phyloP scores from a whole-genome alignment of 2,329 filamentous ascomycete species.

The Microsporum audouinii region DNA sequence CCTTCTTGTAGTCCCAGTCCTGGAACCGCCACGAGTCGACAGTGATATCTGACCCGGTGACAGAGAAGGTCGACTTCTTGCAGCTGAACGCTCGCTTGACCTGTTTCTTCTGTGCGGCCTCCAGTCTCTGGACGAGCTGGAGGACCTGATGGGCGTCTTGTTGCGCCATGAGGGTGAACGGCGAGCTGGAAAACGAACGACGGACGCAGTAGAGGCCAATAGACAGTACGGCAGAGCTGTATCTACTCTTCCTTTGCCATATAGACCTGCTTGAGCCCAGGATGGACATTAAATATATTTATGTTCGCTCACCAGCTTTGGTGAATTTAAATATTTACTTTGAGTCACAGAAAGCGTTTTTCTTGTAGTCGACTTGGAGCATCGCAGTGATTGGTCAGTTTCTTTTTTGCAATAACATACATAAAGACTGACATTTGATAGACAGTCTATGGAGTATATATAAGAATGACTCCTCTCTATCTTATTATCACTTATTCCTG shows the following conservation, averaged over 20 bases:
- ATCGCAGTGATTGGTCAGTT: too few relatives aligned
- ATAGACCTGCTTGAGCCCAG: background rate
- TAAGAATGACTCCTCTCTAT: too few relatives aligned
- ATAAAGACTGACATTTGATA: too few relatives aligned
- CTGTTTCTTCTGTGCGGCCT: slow-evolving; percentile 43
- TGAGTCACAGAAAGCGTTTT: background rate
- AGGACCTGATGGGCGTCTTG: slow-evolving; percentile 61
- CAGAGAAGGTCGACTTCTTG: slow-evolving; percentile 67
- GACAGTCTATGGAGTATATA: too few relatives aligned
- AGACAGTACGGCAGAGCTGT: background rate
- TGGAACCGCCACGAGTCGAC: slow-evolving; percentile 89
- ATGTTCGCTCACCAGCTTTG: too few relatives aligned
- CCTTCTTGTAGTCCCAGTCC: slow-evolving; percentile 92
- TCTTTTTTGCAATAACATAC: too few relatives aligned
- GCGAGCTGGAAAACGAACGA: background rate
- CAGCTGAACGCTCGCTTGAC: slow-evolving; percentile 54
- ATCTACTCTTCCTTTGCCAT: background rate
- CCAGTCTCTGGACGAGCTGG: slow-evolving; percentile 53
- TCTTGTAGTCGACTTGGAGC: too few relatives aligned
- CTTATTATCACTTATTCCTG: too few relatives aligned
- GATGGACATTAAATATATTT: background rate
- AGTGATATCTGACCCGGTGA: slow-evolving; percentile 53
- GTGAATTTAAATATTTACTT: background rate
- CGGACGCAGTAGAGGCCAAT: background rate
- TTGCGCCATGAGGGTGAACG: slow-evolving; percentile 39